Evolutionary conservation across 2,329 filamentous ascomycete species (phyloP), one percentile per base, ranked within the genome.

Genomic region (Scedosporium apiospermum): DNA sequence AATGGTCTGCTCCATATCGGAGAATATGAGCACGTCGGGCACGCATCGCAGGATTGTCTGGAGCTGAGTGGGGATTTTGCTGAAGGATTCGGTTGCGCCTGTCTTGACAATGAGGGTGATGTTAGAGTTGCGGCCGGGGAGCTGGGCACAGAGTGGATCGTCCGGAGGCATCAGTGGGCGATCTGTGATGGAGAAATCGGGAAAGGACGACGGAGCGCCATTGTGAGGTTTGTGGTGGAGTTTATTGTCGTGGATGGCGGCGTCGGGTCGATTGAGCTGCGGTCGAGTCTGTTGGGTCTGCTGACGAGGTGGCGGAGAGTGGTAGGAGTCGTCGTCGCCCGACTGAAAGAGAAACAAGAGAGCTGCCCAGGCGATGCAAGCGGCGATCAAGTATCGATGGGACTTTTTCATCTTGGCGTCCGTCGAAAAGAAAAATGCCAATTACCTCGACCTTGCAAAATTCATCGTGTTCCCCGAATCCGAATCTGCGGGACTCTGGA

Each of bases 101-200:
- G 83, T 85, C 72, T 86, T 86, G 73, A 86, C 79, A 63, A 85
- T 76, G 30, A 85, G 73, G 55, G 82, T 73, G 64, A 76, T 75
- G 34, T 77, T 71, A 44, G 75, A 75, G 62, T 75, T 67, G 10
- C 78, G 77, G 60, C 59, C 73, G 16, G 78, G 76, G 57, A 80
- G 77, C 55, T 67, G 65, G 26, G 70, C 71, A 69, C 76, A 78
- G 6, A 71, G 61, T 57, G 71, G 68, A 41, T 73, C 70, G 6
- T 51, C n/a, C 6, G 59, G 30, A 18, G 59, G 59, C 59, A 61
- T 61, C 26, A 61, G 6, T 14, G 59, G 59, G 21, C 59, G 59
- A 26, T 61, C 59, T 3, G 44, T 53, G 44, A n/a, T 26, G 42
- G 59, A 61, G 26, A 61, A 61, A 44, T 61, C 59, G 12, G 9